Conservation (phyloP, 345 rosid genomes). For the Acer saccharum region DNA sequence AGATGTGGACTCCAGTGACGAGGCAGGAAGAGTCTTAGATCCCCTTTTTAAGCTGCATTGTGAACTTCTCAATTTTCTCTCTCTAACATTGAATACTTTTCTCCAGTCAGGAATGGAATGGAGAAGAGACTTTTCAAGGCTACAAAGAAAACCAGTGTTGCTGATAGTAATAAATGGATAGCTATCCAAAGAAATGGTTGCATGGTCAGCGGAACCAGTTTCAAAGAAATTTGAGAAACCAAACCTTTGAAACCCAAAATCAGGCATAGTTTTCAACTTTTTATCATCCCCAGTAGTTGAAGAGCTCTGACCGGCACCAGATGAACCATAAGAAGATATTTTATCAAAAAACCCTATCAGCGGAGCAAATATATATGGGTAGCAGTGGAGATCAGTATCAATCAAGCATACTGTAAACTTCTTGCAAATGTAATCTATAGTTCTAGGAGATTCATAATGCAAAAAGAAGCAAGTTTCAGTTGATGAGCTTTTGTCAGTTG, state of each 20-base stretch:
- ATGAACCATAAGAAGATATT: slow-evolving; percentile 44
- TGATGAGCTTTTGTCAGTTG: slow-evolving; percentile 25
- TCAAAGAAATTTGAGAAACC: slow-evolving; percentile 77
- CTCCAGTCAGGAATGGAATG: slow-evolving; percentile 60
- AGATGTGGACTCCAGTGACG: slow-evolving; percentile 25
- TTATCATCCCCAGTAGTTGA: slow-evolving; percentile 26
- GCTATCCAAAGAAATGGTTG: slow-evolving; percentile 58
- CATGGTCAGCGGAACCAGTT: slow-evolving; percentile 43
- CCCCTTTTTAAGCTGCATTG: slow-evolving; percentile 36
- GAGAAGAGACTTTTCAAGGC: slow-evolving; percentile 55
- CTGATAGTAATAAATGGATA: slow-evolving; percentile 67
- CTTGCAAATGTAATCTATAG: slow-evolving; percentile 29
- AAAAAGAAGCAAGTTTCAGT: slow-evolving; percentile 52
- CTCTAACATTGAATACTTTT: slow-evolving; percentile 42
- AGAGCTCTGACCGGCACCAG: slow-evolving; percentile 26
- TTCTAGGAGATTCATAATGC: slow-evolving; percentile 51
- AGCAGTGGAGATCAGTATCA: slow-evolving; percentile 80
- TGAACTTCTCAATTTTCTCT: slow-evolving; percentile 38
- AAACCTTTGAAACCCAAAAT: slow-evolving; percentile 55
- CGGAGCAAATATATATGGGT: slow-evolving; percentile 60
- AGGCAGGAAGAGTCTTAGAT: slow-evolving; percentile 18
- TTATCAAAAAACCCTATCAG: slow-evolving; percentile 53
- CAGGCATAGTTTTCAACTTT: slow-evolving; percentile 35
- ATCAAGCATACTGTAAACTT: slow-evolving; percentile 51
- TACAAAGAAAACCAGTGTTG: slow-evolving; percentile 52